Conservation (phyloP, 2,329 filamentous ascomycete species). For the Curvularia verruculosa region DNA sequence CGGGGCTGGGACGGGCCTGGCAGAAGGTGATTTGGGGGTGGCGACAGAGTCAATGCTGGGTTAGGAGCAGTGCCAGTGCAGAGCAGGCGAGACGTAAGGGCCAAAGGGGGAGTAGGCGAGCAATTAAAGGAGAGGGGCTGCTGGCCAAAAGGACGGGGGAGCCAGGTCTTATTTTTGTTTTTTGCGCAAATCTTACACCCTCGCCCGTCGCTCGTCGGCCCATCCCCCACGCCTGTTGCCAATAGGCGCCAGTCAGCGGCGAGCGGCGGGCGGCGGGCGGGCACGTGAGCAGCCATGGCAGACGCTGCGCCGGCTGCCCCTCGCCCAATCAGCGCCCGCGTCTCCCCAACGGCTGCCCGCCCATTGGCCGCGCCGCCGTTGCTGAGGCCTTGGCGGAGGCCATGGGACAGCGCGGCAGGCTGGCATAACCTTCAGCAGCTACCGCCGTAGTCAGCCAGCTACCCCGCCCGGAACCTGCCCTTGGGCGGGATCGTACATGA, state of each 20-base stretch:
- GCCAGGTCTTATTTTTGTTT: conserved; percentile 1
- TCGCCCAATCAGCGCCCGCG: too few species aligned
- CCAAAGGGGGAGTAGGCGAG: not conserved
- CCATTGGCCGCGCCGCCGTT: too few species aligned
- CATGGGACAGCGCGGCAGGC: conserved; percentile 23
- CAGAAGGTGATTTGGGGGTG: conserved; percentile 5
- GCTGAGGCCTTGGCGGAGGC: conserved; percentile 5
- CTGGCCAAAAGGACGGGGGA: not conserved
- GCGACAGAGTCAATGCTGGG: conserved; percentile 8
- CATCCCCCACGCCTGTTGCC: conserved; percentile 16
- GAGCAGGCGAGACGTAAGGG: not conserved
- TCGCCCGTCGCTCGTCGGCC: not conserved
- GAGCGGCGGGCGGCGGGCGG: conserved; percentile 3
- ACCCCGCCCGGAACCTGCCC: not conserved
- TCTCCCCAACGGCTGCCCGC: too few species aligned
- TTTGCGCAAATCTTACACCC: conserved; percentile 5
- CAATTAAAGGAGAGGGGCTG: not conserved
- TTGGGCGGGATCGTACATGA: not conserved
- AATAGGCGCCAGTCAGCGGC: conserved; percentile 14
- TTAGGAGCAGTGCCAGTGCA: not conserved
- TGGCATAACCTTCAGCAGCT: not conserved
- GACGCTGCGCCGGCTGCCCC: too few species aligned
- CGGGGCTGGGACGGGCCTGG: conserved; percentile 10
- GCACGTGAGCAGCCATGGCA: conserved; percentile 16
- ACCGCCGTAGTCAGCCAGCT: not conserved